phyloP scores from a whole-genome alignment of 192 early-diverging fungal genomes.

The Diversispora eburnea region DNA sequence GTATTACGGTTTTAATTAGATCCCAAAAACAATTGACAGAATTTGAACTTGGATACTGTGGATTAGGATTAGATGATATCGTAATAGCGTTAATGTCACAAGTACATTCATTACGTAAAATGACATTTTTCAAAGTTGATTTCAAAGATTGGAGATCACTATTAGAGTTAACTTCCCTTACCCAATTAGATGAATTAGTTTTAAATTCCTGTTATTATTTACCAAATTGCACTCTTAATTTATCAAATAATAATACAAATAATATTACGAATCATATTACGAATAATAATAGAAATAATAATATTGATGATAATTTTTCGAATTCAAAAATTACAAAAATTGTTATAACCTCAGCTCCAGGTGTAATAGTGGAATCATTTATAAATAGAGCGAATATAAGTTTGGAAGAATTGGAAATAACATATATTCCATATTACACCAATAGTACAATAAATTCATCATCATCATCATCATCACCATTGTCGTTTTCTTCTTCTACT shows the following conservation, averaged over 20 bases:
- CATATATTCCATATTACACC: not conserved
- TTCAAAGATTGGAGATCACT: not conserved
- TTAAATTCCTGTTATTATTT: not conserved
- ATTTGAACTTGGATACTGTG: not conserved
- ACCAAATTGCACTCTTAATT: not conserved
- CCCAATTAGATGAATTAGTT: not conserved
- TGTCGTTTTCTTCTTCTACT: not conserved
- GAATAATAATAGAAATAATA: too few species aligned
- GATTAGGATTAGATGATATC: not conserved
- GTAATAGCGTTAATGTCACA: not conserved
- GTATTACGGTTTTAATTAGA: not conserved
- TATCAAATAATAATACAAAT: not conserved
- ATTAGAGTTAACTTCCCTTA: not conserved
- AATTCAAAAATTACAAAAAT: not conserved
- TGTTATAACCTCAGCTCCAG: not conserved
- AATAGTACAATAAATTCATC: not conserved
- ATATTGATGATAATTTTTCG: not conserved
- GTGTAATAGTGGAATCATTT: not conserved
- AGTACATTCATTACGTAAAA: not conserved
- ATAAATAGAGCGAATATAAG: not conserved
- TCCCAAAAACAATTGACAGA: not conserved
- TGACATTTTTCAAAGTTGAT: slow-evolving; percentile 1
- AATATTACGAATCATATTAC: not conserved
- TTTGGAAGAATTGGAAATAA: not conserved
- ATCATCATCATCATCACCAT: not conserved